Evolutionary conservation across 2,329 filamentous ascomycete genomes (phyloP).

Genomic region (Dothidotthia symphoricarpi): DNA sequence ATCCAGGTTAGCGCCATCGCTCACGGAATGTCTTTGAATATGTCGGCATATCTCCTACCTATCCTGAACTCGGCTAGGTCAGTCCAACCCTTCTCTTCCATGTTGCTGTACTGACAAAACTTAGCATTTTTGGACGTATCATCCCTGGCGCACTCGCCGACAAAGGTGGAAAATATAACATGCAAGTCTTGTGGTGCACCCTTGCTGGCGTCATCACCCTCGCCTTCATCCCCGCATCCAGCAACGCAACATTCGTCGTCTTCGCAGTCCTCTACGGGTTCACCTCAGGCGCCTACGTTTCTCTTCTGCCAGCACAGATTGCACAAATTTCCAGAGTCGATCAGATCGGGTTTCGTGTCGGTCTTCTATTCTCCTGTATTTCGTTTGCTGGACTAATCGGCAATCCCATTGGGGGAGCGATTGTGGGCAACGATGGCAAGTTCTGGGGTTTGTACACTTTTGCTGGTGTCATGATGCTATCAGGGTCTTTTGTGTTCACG

Average conservation of each 20-base stretch:
- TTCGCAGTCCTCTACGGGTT: slow-evolving; percentile 53
- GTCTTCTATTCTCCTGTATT: slow-evolving; percentile 50
- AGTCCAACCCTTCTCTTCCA: slow-evolving; percentile 34
- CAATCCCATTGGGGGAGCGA: slow-evolving; percentile 48
- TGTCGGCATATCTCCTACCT: slow-evolving; percentile 55
- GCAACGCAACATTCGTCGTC: slow-evolving; percentile 46
- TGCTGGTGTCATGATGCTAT: slow-evolving; percentile 55
- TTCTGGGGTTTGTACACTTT: slow-evolving; percentile 66
- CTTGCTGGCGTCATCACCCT: slow-evolving; percentile 47
- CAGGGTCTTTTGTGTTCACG: slow-evolving; percentile 39
- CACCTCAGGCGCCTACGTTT: slow-evolving; percentile 54
- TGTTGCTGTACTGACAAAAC: slow-evolving; percentile 39
- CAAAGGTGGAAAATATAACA: slow-evolving; percentile 55
- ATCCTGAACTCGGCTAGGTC: slow-evolving; percentile 53
- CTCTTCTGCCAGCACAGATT: slow-evolving; percentile 48
- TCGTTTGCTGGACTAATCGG: slow-evolving; percentile 51
- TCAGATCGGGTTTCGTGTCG: slow-evolving; percentile 58
- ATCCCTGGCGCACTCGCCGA: slow-evolving; percentile 57
- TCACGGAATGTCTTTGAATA: slow-evolving; percentile 48
- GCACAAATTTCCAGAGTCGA: slow-evolving; percentile 45
- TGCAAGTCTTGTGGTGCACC: slow-evolving; percentile 30
- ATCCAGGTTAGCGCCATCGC: slow-evolving; percentile 48
- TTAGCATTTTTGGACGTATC: slow-evolving; percentile 56
- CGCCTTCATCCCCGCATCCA: slow-evolving; percentile 49
- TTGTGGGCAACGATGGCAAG: slow-evolving; percentile 54